Evolutionary conservation across 2,329 filamentous ascomycete species (phyloP).

Genomic region (Colletotrichum scovillei): DNA sequence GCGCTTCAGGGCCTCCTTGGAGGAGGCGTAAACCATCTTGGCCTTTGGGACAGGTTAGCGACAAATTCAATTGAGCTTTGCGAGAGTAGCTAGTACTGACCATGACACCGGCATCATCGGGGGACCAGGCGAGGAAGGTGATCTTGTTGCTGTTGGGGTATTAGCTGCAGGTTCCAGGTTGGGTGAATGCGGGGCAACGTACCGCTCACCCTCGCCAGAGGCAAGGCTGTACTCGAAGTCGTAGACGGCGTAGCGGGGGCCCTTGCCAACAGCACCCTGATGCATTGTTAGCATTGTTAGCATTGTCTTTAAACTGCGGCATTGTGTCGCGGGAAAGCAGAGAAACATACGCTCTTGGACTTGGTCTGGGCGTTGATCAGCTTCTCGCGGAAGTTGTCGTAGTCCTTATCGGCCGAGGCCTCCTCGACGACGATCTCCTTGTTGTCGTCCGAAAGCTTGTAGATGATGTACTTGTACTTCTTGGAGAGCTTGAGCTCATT

Average conservation of each 20-base stretch:
- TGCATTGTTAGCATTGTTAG: conserved; percentile 22
- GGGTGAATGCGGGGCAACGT: conserved; percentile 42
- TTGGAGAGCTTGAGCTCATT: conserved; percentile 88
- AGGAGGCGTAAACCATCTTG: conserved; percentile 92
- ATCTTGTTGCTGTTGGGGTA: conserved; percentile 73
- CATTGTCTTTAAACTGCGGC: not conserved
- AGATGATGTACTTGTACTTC: conserved; percentile 88
- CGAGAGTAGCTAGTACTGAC: conserved; percentile 59
- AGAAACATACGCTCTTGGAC: conserved; percentile 69
- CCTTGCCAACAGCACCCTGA: conserved; percentile 70
- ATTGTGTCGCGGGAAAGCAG: conserved; percentile 17
- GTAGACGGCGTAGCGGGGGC: conserved; percentile 86
- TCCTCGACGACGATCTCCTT: conserved; percentile 86
- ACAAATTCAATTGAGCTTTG: not conserved
- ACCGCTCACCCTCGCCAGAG: conserved; percentile 79
- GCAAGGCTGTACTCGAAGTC: conserved; percentile 83
- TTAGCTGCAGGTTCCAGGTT: conserved; percentile 20
- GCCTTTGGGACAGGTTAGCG: conserved; percentile 59
- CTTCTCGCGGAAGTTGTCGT: conserved; percentile 79
- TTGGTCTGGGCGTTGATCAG: conserved; percentile 80
- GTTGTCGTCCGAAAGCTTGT: conserved; percentile 86
- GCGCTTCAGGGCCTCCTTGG: conserved; percentile 87
- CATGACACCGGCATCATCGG: conserved; percentile 83
- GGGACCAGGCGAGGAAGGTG: conserved; percentile 82
- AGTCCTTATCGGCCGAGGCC: conserved; percentile 74